phyloP scores from a whole-genome alignment of 495 filamentous ascomycete species.

The Bathelium albidoporum region DNA sequence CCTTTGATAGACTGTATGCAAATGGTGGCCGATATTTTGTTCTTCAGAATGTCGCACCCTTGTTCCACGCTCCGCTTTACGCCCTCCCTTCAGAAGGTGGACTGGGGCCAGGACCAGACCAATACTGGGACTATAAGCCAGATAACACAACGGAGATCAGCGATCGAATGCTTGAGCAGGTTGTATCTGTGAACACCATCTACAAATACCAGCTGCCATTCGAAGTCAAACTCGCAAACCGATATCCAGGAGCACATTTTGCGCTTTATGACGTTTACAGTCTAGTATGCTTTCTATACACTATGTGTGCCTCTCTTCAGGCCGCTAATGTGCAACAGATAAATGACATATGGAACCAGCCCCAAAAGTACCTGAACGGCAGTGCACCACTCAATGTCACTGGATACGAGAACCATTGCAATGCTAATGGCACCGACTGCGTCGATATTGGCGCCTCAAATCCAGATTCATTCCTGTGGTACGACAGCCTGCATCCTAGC shows the following conservation, averaged over 20 bases:
- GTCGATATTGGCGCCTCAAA: constrained; percentile 15
- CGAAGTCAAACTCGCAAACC: constrained; percentile 39
- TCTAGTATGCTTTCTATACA: constrained; percentile 24
- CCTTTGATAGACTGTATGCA: constrained; percentile 49
- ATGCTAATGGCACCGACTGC: constrained; percentile 26
- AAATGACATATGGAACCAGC: constrained; percentile 50
- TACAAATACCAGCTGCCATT: constrained; percentile 51
- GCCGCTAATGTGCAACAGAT: constrained; percentile 23
- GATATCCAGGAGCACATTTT: constrained; percentile 51
- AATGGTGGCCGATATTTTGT: constrained; percentile 60
- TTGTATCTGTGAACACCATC: constrained; percentile 50
- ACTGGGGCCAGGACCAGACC: constrained; percentile 28
- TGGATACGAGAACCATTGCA: constrained; percentile 46
- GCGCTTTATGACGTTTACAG: constrained; percentile 55
- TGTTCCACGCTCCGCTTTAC: constrained; percentile 54
- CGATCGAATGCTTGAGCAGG: constrained; percentile 52
- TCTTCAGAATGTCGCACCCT: constrained; percentile 52
- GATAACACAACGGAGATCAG: constrained; percentile 48
- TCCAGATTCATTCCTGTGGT: constrained; percentile 41
- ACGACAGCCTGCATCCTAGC: constrained; percentile 58
- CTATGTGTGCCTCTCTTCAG: background rate
- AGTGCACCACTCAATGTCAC: constrained; percentile 51
- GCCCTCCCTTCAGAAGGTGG: constrained; percentile 42
- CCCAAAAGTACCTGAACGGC: constrained; percentile 47
- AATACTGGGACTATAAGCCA: constrained; percentile 52